Evolutionary conservation across 257 asterid species (phyloP).

Genomic region (Nicotiana knightiana): DNA sequence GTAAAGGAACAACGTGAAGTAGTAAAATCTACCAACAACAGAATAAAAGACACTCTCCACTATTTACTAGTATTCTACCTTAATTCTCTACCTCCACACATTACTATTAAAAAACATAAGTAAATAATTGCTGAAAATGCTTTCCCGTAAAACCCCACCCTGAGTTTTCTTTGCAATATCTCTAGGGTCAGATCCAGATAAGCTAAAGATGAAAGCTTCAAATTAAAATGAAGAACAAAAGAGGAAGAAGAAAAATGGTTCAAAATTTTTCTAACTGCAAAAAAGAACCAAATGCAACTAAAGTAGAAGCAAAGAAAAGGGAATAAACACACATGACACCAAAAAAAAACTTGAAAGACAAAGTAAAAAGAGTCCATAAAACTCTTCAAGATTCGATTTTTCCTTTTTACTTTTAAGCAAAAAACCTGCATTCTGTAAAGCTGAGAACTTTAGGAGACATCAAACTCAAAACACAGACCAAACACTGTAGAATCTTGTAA

Average conservation of each 20-base stretch:
- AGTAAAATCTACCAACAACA: no score
- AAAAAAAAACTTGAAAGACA: conserved; percentile 12
- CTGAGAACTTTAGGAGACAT: conserved; percentile 6
- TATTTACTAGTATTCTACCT: no score
- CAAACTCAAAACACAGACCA: conserved; percentile 7
- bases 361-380: conserved; percentile 7
- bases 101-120: no score
- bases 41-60: no score
- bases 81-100: no score
- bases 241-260: background rate
- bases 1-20: no score
- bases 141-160: background rate
- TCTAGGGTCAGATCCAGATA: conserved; percentile 1
- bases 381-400: conserved; percentile 21
- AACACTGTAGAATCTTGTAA: background rate
- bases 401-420: conserved; percentile 10
- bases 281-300: conserved; percentile 9
- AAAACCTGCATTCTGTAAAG: conserved; percentile 20
- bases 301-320: background rate
- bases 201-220: background rate
- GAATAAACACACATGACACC: conserved; percentile 15
- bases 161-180: background rate
- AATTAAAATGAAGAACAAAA: background rate
- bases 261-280: background rate
- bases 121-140: background rate